These are phyloP conservation scores for Cordyceps javanica DNA, from an alignment of 2,329 filamentous ascomycete species.

Conservation along the genomic window DNA sequence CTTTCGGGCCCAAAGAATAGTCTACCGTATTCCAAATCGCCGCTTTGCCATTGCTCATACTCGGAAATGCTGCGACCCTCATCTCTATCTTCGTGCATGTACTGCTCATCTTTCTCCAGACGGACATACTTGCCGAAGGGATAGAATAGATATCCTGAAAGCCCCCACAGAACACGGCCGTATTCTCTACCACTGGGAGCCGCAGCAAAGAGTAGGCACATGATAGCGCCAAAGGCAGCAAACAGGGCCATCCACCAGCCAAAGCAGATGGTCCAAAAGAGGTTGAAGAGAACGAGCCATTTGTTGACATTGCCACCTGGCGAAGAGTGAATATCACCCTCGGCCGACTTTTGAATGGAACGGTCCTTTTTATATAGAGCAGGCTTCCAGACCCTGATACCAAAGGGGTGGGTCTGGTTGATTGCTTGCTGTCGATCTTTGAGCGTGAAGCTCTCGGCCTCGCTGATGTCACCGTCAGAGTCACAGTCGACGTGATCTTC, in stretches of 20 bases:
- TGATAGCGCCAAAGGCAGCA: conserved; percentile 64
- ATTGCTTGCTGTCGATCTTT: conserved; percentile 97
- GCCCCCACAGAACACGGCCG: conserved; percentile 74
- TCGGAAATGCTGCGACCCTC: conserved; percentile 96
- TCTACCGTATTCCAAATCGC: conserved; percentile 89
- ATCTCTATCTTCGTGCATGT: conserved; percentile 88
- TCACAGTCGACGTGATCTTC: conserved; percentile 52
- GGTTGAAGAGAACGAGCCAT: conserved; percentile 83
- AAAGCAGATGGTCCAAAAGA: conserved; percentile 84
- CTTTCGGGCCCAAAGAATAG: conserved; percentile 88
- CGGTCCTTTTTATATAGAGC: conserved; percentile 96
- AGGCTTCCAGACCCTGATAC: conserved; percentile 98
- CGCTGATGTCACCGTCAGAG: conserved; percentile 70
- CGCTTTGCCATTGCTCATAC: conserved; percentile 98
- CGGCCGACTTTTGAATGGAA: conserved; percentile 92
- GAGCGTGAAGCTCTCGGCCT: conserved; percentile 94
- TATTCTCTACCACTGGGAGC: conserved; percentile 78
- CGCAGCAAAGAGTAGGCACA: conserved; percentile 76
- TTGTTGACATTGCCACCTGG: conserved; percentile 80
- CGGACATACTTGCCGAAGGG: conserved; percentile 96
- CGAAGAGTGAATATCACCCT: conserved; percentile 93
- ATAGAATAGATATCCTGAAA: conserved; percentile 85
- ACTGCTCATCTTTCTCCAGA: conserved; percentile 87
- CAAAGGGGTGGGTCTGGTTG: conserved; percentile 97
- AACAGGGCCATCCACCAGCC: conserved; percentile 92